Conservation (phyloP, 179 eudicot species). For the Nepenthes alata region DNA sequence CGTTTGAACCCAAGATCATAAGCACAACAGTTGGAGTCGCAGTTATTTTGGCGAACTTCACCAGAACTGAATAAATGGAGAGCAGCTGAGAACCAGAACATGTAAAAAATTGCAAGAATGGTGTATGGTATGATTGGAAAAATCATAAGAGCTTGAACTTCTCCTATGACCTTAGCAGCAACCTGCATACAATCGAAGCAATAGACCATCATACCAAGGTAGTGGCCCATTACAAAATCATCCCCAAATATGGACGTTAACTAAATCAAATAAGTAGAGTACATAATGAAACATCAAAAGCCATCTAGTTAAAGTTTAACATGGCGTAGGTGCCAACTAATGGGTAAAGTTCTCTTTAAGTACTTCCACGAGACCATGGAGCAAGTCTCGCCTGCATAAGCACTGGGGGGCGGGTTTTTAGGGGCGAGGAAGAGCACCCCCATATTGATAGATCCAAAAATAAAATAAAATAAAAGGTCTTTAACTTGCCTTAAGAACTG, state of each 20-base stretch:
- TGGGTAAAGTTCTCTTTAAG: no score
- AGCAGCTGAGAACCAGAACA: slow-evolving; percentile 92
- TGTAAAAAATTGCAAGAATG: slow-evolving; percentile 70
- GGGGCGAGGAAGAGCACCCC: no score
- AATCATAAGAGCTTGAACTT: slow-evolving; percentile 87
- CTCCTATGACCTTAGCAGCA: slow-evolving; percentile 98
- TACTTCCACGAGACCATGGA: no score
- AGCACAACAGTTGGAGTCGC: slow-evolving; percentile 75
- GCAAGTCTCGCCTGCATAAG: no score
- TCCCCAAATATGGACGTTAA: background rate
- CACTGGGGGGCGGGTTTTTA: no score
- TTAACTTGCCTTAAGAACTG: slow-evolving; percentile 78
- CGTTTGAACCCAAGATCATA: slow-evolving; percentile 61
- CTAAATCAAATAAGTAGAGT: no score
- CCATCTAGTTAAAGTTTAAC: no score
- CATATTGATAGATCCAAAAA: no score
- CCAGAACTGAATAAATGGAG: slow-evolving; percentile 88
- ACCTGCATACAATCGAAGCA: slow-evolving; percentile 35
- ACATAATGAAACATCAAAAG: no score
- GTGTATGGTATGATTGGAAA: slow-evolving; percentile 77
- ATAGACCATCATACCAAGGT: background rate
- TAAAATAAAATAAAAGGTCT: background rate
- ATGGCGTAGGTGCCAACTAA: no score
- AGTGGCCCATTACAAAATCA: background rate
- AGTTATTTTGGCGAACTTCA: slow-evolving; percentile 57